Evolutionary conservation across 768 basidiomycete species (phyloP).

Genomic region (Russula sp.): DNA sequence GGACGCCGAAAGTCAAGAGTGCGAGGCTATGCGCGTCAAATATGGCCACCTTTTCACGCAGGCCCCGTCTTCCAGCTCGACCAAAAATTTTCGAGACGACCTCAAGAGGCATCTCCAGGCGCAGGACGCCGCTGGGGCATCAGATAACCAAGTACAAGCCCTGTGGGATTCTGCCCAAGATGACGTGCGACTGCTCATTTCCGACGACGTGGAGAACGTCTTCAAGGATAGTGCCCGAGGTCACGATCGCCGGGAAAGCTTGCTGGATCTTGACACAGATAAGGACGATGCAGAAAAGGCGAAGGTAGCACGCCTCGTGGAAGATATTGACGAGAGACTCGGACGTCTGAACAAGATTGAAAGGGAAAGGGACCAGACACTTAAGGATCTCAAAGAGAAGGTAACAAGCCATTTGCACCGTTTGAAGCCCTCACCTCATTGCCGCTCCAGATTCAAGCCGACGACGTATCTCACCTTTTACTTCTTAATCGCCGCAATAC

Average conservation of each 20-base stretch:
- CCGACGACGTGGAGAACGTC: constrained; percentile 54
- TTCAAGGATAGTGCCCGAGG: constrained; percentile 49
- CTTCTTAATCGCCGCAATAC: constrained; percentile 84
- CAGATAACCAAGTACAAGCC: constrained; percentile 66
- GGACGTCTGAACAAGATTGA: constrained; percentile 76
- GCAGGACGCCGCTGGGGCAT: constrained; percentile 68
- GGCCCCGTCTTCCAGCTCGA: constrained; percentile 68
- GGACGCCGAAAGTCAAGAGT: constrained; percentile 79
- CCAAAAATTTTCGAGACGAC: constrained; percentile 67
- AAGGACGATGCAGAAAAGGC: constrained; percentile 62
- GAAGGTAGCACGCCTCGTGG: constrained; percentile 60
- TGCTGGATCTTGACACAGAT: constrained; percentile 71
- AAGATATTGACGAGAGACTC: constrained; percentile 73
- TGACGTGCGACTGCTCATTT: constrained; percentile 60
- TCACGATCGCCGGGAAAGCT: constrained; percentile 35
- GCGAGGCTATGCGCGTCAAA: constrained; percentile 82
- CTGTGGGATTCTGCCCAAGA: constrained; percentile 67
- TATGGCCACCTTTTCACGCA: constrained; percentile 87
- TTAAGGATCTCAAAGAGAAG: constrained; percentile 96
- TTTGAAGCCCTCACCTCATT: constrained; percentile 1
- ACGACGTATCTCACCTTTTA: constrained; percentile 94
- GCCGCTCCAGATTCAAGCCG: constrained; percentile 69
- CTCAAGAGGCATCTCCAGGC: constrained; percentile 68
- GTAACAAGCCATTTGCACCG: constrained; percentile 34
- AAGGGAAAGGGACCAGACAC: constrained; percentile 75